phyloP scores from a whole-genome alignment of 768 basidiomycete genomes.

The Harrya chromipes region DNA sequence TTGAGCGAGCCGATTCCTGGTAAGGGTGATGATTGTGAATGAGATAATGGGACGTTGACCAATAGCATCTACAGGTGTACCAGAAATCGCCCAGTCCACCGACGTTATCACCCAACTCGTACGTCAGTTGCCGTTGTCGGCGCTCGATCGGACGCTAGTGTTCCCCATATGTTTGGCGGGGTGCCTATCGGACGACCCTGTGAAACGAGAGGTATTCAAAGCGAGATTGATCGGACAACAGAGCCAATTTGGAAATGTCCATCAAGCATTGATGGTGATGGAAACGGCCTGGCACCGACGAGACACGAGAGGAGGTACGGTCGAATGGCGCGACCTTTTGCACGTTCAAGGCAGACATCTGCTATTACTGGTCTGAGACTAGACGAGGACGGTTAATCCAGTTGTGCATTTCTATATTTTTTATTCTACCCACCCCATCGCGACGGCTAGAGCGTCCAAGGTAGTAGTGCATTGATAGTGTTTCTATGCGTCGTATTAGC shows the following conservation, averaged over 20 bases:
- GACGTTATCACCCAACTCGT: constrained; percentile 52
- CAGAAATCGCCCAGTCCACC: constrained; percentile 63
- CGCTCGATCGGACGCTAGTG: constrained; percentile 62
- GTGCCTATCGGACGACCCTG: constrained; percentile 65
- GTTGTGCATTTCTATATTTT: constrained; percentile 1
- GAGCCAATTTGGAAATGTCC: constrained; percentile 56
- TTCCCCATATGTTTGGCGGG: constrained; percentile 76
- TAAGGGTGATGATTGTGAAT: constrained; percentile 33
- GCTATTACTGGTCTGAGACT: constrained; percentile 30
- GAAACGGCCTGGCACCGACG: constrained; percentile 69
- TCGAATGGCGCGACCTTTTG: constrained; percentile 59
- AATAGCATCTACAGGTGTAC: constrained; percentile 51
- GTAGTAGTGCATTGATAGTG: constrained; percentile 19
- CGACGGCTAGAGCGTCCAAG: constrained; percentile 2
- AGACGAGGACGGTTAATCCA: constrained; percentile 1
- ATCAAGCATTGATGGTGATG: constrained; percentile 58
- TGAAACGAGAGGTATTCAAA: constrained; percentile 56
- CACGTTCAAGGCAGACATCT: constrained; percentile 30
- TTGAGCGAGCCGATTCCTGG: constrained; percentile 69
- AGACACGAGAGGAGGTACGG: constrained; percentile 48
- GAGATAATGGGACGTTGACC: background rate
- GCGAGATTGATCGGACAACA: constrained; percentile 52
- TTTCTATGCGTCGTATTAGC: constrained; percentile 12
- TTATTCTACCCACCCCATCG: constrained; percentile 19
- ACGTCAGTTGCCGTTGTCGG: constrained; percentile 51